Evolutionary conservation across 2,329 filamentous ascomycete genomes (phyloP).

Genomic region (Exserohilum rostratum): DNA sequence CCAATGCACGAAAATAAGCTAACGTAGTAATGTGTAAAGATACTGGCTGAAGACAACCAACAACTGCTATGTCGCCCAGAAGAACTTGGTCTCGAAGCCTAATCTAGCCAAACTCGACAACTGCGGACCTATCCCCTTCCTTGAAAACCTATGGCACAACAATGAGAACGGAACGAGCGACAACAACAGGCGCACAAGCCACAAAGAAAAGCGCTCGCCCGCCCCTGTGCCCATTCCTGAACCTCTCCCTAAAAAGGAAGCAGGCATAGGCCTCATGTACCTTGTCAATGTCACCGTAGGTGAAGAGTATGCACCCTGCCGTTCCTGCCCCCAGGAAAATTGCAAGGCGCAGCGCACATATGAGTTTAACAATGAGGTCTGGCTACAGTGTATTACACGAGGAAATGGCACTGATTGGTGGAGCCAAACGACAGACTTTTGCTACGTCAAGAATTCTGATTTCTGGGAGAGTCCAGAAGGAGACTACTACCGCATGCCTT

Average conservation of each 20-base stretch:
- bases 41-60: constrained; percentile 40
- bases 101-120: constrained; percentile 33
- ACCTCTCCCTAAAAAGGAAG: not conserved
- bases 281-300: constrained; percentile 40
- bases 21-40: constrained; percentile 4
- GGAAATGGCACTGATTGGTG: constrained; percentile 26
- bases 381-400: constrained; percentile 28
- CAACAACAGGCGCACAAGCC: constrained; percentile 18
- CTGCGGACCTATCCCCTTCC: constrained; percentile 37
- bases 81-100: constrained; percentile 31
- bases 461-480: constrained; percentile 34
- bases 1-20: not conserved
- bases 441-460: constrained; percentile 35
- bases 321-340: constrained; percentile 21
- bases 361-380: constrained; percentile 33
- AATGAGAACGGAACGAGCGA: constrained; percentile 34
- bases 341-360: constrained; percentile 24
- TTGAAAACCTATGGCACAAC: constrained; percentile 28
- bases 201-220: not conserved
- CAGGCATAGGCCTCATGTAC: constrained; percentile 18
- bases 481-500: constrained; percentile 32
- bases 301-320: constrained; percentile 36
- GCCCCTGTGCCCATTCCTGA: not conserved
- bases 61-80: constrained; percentile 41
- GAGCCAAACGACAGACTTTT: constrained; percentile 40